Evolutionary conservation across 1,139 yeast species (phyloP), one percentile per base, ranked within the genome.

Genomic region (Hyphopichia fennica): DNA sequence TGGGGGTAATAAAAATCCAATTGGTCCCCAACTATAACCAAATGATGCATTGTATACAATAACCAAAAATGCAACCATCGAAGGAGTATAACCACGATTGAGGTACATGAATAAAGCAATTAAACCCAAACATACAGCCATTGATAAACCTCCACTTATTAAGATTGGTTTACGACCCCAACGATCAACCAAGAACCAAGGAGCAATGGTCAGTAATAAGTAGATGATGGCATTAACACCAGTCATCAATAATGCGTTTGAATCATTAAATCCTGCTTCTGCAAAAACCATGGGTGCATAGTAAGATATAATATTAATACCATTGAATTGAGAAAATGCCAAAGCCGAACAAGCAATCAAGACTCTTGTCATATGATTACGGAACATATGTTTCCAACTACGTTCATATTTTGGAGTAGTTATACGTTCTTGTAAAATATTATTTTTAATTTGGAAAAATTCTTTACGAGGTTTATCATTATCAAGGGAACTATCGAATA

Each of bases 371-470:
- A 64, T 50, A 52, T 74, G 72, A 41, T 63, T 63, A 34, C 56
- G 58, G 41, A 75, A 63, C 68, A 75, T 63, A 48, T 69, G 69
- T 34, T 57, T 60, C 76, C 79, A 75, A n/a, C 72, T 63, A 41
- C 80, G 57, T 45, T 69, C 72, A 34, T 53, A 56, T 40, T 68
- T 66, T 1, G 80, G 79, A 0, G 67, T 65, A n/a, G 58, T 49
- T 15, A 62, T 56, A 37, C 79, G 56, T 48, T 76, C 82, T 44
- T 54, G 54, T 30, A 88, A 56, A 18, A 89, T 91, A n/a, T 86
- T 77, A 58, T 87, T 90, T 59, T 89, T 88, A 54, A 89, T 89
- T 51, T 83, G 77, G 49, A 82, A 82, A 60, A 82, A 89, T 58
- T 87, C 95, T 37, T 49, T 51, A 14, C 56, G 46, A 4, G 70